A percentile compares a stretch with the other conserved stretches of the same genome.
phyloP scores from a whole-genome alignment of 441 rosid species.

The Euphorbia celastroides region DNA sequence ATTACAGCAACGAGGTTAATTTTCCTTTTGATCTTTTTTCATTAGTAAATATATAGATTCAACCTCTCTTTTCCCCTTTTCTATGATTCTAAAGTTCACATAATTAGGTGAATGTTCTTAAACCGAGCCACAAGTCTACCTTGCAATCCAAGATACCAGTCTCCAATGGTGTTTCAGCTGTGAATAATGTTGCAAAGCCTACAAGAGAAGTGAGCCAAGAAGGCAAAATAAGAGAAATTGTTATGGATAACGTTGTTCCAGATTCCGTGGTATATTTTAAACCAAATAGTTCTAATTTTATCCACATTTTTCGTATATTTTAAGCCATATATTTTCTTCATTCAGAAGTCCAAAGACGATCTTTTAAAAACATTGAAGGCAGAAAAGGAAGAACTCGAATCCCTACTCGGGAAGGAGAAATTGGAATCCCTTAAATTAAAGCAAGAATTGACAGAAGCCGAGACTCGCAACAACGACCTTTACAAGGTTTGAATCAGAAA shows the following conservation, averaged over 20 bases:
- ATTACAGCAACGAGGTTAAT: constrained; percentile 81
- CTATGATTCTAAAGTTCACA: constrained; percentile 20
- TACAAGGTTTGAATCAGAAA: constrained; percentile 52
- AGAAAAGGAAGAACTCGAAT: constrained; percentile 80
- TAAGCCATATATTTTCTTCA: constrained; percentile 14
- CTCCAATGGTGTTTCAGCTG: constrained; percentile 78
- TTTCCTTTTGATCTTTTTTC: constrained; percentile 13
- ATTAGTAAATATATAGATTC: constrained; percentile 4
- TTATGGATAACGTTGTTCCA: constrained; percentile 56
- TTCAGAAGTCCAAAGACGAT: constrained; percentile 46
- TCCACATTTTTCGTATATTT: too few species aligned
- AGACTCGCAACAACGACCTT: constrained; percentile 66
- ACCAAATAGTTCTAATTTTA: neutral
- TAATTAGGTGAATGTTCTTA: constrained; percentile 76
- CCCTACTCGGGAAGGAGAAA: constrained; percentile 69
- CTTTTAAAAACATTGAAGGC: constrained; percentile 52
- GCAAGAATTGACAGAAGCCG: constrained; percentile 77
- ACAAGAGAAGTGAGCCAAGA: constrained; percentile 81
- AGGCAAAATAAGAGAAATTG: constrained; percentile 82
- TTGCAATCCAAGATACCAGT: constrained; percentile 61
- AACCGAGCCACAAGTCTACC: constrained; percentile 93
- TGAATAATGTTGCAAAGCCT: constrained; percentile 55
- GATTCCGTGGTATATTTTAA: constrained; percentile 54
- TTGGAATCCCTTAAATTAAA: constrained; percentile 57
- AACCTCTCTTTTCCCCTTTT: constrained; percentile 15